Percentiles rank a stretch among this genome's conserved stretches.
phyloP scores from a whole-genome alignment of 2,329 filamentous ascomycete genomes.

The Cercospora brassicicola region DNA sequence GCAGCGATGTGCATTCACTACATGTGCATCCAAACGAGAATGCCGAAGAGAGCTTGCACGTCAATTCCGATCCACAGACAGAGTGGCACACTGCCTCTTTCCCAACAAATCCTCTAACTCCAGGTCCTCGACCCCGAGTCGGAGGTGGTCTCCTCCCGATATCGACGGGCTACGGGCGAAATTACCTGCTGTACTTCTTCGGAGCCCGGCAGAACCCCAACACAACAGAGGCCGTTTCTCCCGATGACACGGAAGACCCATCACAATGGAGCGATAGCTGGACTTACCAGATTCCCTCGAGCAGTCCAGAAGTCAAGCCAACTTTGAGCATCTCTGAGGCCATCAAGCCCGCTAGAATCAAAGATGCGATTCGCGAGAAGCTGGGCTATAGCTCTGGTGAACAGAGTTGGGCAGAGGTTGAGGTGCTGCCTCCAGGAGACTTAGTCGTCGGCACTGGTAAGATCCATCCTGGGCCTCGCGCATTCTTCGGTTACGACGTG shows the following conservation, averaged over 20 bases:
- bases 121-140: constrained; percentile 44
- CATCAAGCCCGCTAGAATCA: constrained; percentile 47
- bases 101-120: constrained; percentile 46
- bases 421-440: constrained; percentile 40
- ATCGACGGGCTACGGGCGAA: constrained; percentile 47
- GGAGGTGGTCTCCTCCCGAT: constrained; percentile 45
- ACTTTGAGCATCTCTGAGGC: constrained; percentile 32
- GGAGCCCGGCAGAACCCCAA: constrained; percentile 34
- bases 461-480: constrained; percentile 47
- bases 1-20: constrained; percentile 35
- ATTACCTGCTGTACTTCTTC: constrained; percentile 48
- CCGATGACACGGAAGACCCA: constrained; percentile 26
- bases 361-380: constrained; percentile 45
- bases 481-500: constrained; percentile 45
- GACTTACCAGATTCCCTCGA: constrained; percentile 48
- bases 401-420: constrained; percentile 47
- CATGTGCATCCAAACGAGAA: constrained; percentile 16
- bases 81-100: constrained; percentile 46
- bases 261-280: constrained; percentile 46
- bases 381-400: constrained; percentile 45
- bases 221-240: constrained; percentile 21
- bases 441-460: constrained; percentile 43
- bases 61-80: constrained; percentile 30
- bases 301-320: constrained; percentile 30
- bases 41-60: constrained; percentile 16